phyloP scores from a whole-genome alignment of 176 grass and related monocot species.

The bread wheat (Triticum aestivum) region DNA sequence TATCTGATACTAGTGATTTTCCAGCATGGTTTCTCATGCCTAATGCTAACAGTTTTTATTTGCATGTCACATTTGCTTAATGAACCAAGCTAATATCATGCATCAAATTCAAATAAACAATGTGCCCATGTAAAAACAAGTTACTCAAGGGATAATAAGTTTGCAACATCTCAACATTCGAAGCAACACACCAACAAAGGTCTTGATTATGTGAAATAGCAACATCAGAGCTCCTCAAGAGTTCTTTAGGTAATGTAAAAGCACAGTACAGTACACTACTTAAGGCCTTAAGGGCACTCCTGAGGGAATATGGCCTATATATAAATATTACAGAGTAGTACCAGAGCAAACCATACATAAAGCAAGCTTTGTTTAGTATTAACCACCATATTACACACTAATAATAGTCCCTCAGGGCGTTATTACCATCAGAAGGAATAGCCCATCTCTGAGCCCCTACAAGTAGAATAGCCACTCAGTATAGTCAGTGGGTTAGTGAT shows the following conservation, averaged over 20 bases:
- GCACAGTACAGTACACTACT: slow-evolving; percentile 37
- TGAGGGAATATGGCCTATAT: slow-evolving; percentile 32
- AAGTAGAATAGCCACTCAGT: slow-evolving; percentile 86
- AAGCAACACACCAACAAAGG: slow-evolving; percentile 8
- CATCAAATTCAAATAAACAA: background rate
- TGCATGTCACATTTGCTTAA: background rate
- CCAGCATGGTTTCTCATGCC: background rate
- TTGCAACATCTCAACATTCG: background rate
- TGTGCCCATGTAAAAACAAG: slow-evolving; percentile 7
- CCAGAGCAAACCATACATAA: slow-evolving; percentile 25
- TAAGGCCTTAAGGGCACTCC: slow-evolving; percentile 32
- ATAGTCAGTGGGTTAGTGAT: slow-evolving; percentile 83
- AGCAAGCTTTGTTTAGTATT: slow-evolving; percentile 33
- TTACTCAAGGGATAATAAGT: background rate
- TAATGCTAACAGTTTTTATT: background rate
- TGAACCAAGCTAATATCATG: background rate
- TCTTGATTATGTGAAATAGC: slow-evolving; percentile 21
- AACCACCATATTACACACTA: slow-evolving; percentile 29
- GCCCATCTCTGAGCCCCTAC: slow-evolving; percentile 77
- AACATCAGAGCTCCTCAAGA: slow-evolving; percentile 31
- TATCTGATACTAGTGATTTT: background rate
- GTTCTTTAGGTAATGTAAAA: slow-evolving; percentile 37
- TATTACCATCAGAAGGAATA: slow-evolving; percentile 77
- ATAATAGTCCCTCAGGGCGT: slow-evolving; percentile 35
- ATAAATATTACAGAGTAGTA: slow-evolving; percentile 13